Evolutionary conservation across 2,329 filamentous ascomycete genomes (phyloP).

Genomic region (Sporothrix mexicana): DNA sequence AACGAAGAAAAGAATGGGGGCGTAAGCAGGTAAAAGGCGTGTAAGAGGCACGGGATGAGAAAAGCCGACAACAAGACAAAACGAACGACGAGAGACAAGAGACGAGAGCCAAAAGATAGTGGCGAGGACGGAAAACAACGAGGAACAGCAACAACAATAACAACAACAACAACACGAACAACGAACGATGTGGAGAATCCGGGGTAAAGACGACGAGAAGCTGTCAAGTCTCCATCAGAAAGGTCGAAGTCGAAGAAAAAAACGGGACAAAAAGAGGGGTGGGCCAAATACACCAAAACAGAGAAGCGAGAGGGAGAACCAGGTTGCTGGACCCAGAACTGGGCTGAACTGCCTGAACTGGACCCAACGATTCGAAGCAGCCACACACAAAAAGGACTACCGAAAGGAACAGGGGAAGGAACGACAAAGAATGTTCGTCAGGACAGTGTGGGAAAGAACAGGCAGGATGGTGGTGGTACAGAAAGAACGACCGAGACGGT

Average conservation of each 20-base stretch:
- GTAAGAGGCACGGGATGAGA: not conserved
- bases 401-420: not conserved
- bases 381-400: not conserved
- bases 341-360: too few species aligned
- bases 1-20: too few species aligned
- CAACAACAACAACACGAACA: not conserved
- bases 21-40: too few species aligned
- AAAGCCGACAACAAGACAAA: not conserved
- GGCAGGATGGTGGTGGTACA: not conserved
- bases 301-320: too few species aligned
- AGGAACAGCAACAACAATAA: not conserved
- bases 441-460: slow-evolving; percentile 12
- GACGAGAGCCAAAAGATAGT: not conserved
- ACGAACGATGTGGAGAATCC: slow-evolving; percentile 22
- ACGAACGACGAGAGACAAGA: not conserved
- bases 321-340: too few species aligned
- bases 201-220: slow-evolving; percentile 6
- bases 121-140: not conserved
- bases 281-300: too few species aligned
- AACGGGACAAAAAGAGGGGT: too few species aligned
- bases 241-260: not conserved
- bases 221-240: slow-evolving; percentile 7
- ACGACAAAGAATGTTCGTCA: too few species aligned
- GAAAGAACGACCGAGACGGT: not conserved
- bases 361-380: too few species aligned